Evolutionary conservation across 1,139 yeast species (phyloP).

Genomic region (Lipomyces yarrowii): DNA sequence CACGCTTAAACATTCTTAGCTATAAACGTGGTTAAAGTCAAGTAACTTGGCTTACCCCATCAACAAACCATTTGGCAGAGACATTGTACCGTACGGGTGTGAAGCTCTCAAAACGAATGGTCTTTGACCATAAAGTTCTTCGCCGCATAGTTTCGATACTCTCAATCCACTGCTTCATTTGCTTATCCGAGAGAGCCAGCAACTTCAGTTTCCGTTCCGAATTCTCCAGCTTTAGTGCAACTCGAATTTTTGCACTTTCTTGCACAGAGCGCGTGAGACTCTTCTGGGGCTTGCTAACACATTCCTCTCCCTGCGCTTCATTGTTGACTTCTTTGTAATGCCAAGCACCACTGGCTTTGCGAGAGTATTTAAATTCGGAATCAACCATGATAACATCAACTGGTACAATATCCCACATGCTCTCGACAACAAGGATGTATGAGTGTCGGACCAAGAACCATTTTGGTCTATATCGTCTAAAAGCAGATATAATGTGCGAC

Average conservation of each 20-base stretch:
- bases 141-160: conserved; percentile 72
- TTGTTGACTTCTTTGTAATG: conserved; percentile 1
- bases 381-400: conserved; percentile 86
- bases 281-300: background rate
- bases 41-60: conserved; percentile 52
- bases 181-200: conserved; percentile 70
- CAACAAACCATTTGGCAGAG: conserved; percentile 96
- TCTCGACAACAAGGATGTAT: conserved; percentile 82
- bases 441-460: conserved; percentile 90
- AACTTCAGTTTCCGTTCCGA: conserved; percentile 76
- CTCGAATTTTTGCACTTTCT: conserved; percentile 19
- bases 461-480: conserved; percentile 79
- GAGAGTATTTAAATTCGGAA: conserved; percentile 56
- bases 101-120: conserved; percentile 81
- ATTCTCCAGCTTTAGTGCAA: conserved; percentile 57
- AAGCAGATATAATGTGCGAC: conserved; percentile 55
- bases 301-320: conserved; percentile 1
- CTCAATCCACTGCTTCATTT: conserved; percentile 73
- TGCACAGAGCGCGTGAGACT: conserved; percentile 17
- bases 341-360: conserved; percentile 23
- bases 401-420: conserved; percentile 82
- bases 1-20: conserved; percentile 42
- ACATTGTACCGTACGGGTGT: conserved; percentile 87
- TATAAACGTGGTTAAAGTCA: background rate
- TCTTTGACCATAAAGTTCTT: conserved; percentile 68